These are phyloP conservation scores for Chalciporus sp. DNA, from an alignment of 1,284 basidiomycete species.

Conservation along the genomic window DNA sequence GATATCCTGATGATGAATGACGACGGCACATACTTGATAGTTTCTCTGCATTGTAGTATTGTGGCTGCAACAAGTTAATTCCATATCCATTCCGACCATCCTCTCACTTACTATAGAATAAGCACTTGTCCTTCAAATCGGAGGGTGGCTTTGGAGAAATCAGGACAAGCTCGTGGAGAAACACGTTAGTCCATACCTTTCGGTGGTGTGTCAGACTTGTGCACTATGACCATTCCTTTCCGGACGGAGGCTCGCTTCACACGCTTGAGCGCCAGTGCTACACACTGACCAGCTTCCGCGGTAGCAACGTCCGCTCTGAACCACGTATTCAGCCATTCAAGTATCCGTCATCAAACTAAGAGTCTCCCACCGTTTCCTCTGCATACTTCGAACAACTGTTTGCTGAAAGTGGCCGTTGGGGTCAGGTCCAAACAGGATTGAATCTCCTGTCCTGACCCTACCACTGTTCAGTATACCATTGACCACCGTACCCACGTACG, in stretches of 20 bases:
- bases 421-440: slow-evolving; percentile 89
- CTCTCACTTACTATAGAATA: slow-evolving; percentile 69
- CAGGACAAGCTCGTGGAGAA: background rate
- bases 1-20: background rate
- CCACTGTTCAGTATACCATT: slow-evolving; percentile 89
- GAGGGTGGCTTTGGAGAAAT: slow-evolving; percentile 56
- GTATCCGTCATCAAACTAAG: background rate
- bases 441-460: slow-evolving; percentile 77
- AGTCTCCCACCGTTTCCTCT: slow-evolving; percentile 77
- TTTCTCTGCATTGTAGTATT: slow-evolving; percentile 90
- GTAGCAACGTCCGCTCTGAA: slow-evolving; percentile 76
- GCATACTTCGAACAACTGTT: slow-evolving; percentile 89
- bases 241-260: slow-evolving; percentile 82
- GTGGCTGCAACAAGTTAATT: slow-evolving; percentile 56
- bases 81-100: background rate
- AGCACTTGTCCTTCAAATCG: slow-evolving; percentile 86
- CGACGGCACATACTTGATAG: slow-evolving; percentile 66
- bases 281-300: slow-evolving; percentile 94
- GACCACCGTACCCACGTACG: slow-evolving; percentile 94
- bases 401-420: slow-evolving; percentile 87
- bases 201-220: slow-evolving; percentile 78
- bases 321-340: slow-evolving; percentile 3
- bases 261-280: slow-evolving; percentile 91
- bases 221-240: slow-evolving; percentile 93
- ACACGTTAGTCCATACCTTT: slow-evolving; percentile 48